Base-by-base conservation (phyloP, 768 basidiomycete species). In the Hydnum rufescens region DNA sequence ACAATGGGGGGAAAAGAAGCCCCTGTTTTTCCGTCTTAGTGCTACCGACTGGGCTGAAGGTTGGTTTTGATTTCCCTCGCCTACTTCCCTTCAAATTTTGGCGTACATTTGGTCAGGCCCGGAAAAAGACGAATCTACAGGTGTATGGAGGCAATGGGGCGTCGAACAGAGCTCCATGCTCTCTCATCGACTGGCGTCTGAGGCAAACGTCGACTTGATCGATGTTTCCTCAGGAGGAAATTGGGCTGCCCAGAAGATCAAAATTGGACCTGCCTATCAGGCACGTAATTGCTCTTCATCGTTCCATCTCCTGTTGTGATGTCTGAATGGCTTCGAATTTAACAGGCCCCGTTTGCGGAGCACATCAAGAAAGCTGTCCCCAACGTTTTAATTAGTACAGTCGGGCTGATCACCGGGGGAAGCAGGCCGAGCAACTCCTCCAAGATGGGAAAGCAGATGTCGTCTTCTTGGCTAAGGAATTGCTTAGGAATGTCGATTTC, bases 161-260 rank as follows among this genome's bases (percentile, higher is more conserved):
- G 67, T 85, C 50, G 78, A 85, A 60, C 86, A 89, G 64, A 82
- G 74, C 61, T 77, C 68, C 30, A 59, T 77, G 31, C 69, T 78
- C 29, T 69, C 70, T 2, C 70, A 70, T 13, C 71, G 75, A 61
- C 62, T 87, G 59, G 62, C 72, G 58, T 63, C 51, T 18, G 68
- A 74, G 52, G 57, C 76, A 3, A 82, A 80, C 4, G 70, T 87
- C 8, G 86, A 88, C 60, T 66, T 92, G n/a, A 62, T 92, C 49
- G 83, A 92, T 63, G 71, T 72, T 47, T 77, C 74, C 36, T 70
- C 71, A 0, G 84, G 81, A 13, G 82, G 82, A 2, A 78, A 79
- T 58, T 80, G 74, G 68, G 61, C 56, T 3, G 58, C 70, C 50
- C 78, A 82, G 63, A 71, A 77, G 58, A 79, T 87, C 51, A 51